Evolutionary conservation across 2,329 filamentous ascomycete genomes (phyloP).

Genomic region (Samsoniella hepiali): DNA sequence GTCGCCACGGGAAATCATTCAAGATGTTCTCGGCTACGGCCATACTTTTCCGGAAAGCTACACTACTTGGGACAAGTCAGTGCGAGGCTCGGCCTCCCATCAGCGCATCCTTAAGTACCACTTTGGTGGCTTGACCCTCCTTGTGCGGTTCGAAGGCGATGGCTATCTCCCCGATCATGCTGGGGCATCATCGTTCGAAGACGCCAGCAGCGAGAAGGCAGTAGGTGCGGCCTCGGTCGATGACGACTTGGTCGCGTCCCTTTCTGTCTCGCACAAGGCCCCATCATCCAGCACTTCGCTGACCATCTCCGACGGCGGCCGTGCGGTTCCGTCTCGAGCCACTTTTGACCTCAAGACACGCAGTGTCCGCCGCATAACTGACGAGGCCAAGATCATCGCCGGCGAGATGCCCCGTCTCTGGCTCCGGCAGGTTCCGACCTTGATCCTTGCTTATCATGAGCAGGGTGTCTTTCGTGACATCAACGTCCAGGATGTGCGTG

Average conservation of each 20-base stretch:
- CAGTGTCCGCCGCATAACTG: slow-evolving; percentile 20
- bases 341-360: slow-evolving; percentile 42
- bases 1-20: slow-evolving; percentile 54
- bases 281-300: slow-evolving; percentile 17
- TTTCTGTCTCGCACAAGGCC: slow-evolving; percentile 1
- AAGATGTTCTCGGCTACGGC: slow-evolving; percentile 56
- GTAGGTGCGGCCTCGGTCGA: background rate
- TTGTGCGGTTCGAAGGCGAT: slow-evolving; percentile 55
- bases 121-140: slow-evolving; percentile 46
- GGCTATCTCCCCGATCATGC: slow-evolving; percentile 42
- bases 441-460: slow-evolving; percentile 36
- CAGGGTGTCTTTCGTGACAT: slow-evolving; percentile 33
- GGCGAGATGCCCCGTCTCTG: slow-evolving; percentile 37
- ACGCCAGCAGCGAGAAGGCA: background rate
- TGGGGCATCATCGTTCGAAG: background rate
- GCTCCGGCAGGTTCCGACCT: slow-evolving; percentile 33
- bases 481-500: slow-evolving; percentile 28
- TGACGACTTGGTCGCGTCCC: background rate
- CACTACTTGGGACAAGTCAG: slow-evolving; percentile 58
- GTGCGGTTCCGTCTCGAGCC: slow-evolving; percentile 26
- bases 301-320: slow-evolving; percentile 21
- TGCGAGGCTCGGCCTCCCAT: slow-evolving; percentile 55
- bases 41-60: slow-evolving; percentile 65
- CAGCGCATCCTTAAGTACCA: slow-evolving; percentile 59
- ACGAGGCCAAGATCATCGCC: slow-evolving; percentile 26